phyloP scores from a whole-genome alignment of 768 basidiomycete genomes.

The Gyrodon lividus region DNA sequence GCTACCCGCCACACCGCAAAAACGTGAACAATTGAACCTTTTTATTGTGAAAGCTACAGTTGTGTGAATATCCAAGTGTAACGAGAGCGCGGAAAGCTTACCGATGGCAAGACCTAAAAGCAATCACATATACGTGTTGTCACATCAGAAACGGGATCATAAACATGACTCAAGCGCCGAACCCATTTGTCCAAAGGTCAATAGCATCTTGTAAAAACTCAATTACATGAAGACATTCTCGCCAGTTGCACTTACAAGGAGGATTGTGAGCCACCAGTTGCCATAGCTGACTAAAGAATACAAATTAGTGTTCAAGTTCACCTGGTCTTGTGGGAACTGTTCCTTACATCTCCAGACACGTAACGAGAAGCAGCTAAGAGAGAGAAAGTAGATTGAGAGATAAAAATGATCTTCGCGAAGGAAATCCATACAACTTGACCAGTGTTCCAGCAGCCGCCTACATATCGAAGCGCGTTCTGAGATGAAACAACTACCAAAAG shows the following conservation, averaged over 20 bases:
- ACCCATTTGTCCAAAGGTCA: conserved; percentile 54
- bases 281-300: conserved; percentile 50
- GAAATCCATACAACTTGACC: conserved; percentile 50
- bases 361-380: conserved; percentile 50
- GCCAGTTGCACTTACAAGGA: conserved; percentile 39
- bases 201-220: conserved; percentile 37
- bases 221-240: background rate
- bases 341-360: conserved; percentile 61
- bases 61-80: background rate
- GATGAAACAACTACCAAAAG: background rate
- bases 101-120: conserved; percentile 38
- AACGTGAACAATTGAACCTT: conserved; percentile 34
- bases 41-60: conserved; percentile 43
- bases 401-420: background rate
- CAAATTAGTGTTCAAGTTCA: background rate
- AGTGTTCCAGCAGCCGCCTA: conserved; percentile 54
- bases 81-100: conserved; percentile 20
- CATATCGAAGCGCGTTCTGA: background rate
- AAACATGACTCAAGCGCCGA: conserved; percentile 10
- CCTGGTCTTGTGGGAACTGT: background rate
- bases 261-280: conserved; percentile 44
- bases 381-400: background rate
- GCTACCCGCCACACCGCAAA: background rate
- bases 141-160: background rate
- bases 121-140: conserved; percentile 2